Percentiles rank a stretch among this genome's conserved stretches.
phyloP scores from a whole-genome alignment of 2,329 filamentous ascomycete species.

The Aspergillus niger region DNA sequence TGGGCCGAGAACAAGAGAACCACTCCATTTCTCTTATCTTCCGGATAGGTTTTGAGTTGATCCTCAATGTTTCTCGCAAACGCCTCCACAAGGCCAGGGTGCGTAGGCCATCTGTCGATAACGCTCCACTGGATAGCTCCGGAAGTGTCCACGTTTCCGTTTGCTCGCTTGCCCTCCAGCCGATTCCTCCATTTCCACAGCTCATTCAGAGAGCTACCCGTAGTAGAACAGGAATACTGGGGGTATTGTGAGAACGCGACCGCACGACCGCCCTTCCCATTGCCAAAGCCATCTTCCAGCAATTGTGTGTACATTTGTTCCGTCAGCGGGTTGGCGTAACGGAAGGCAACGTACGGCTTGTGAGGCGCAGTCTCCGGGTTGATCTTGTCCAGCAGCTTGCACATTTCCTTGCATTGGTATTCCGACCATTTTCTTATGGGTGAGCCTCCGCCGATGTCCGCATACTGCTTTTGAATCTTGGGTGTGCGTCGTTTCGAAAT shows the following conservation, averaged over 20 bases:
- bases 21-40: conserved; percentile 75
- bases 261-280: conserved; percentile 84
- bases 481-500: conserved; percentile 86
- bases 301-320: conserved; percentile 88
- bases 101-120: conserved; percentile 96
- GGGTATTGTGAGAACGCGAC: conserved; percentile 98
- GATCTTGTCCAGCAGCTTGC: conserved; percentile 88
- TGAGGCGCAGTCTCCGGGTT: conserved; percentile 93
- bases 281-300: conserved; percentile 85
- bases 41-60: conserved; percentile 79
- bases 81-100: conserved; percentile 84
- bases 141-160: conserved; percentile 53
- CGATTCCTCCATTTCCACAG: conserved; percentile 93
- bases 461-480: conserved; percentile 95
- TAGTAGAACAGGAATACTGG: conserved; percentile 97
- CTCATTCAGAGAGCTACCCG: conserved; percentile 93
- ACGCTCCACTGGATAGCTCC: conserved; percentile 93
- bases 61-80: conserved; percentile 91
- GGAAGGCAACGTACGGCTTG: conserved; percentile 96
- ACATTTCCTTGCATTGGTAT: conserved; percentile 91
- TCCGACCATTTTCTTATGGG: conserved; percentile 98
- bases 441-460: conserved; percentile 93
- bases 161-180: conserved; percentile 73
- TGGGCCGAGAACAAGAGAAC: conserved; percentile 93
- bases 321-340: conserved; percentile 89